Percentiles rank a stretch among this genome's conserved stretches.
Conservation (phyloP, 1,284 basidiomycete genomes). For the Heliocybe sulcata region DNA sequence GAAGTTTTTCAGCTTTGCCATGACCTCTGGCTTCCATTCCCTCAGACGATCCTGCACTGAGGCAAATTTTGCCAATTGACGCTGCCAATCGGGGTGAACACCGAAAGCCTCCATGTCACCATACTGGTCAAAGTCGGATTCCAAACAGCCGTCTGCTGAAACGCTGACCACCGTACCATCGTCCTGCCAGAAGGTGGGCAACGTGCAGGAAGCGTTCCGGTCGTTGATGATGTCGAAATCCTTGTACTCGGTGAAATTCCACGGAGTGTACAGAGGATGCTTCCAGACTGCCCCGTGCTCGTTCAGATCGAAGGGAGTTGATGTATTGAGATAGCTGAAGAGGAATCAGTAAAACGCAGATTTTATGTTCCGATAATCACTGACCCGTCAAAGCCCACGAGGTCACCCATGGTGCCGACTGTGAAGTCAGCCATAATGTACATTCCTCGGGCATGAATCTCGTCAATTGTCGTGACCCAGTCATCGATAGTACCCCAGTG, state of each 20-base stretch:
- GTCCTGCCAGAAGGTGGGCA: conserved; percentile 77
- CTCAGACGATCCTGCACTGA: conserved; percentile 91
- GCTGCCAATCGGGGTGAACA: conserved; percentile 91
- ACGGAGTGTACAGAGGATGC: conserved; percentile 67
- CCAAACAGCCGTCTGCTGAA: conserved; percentile 60
- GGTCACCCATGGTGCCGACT: conserved; percentile 84
- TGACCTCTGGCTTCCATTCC: conserved; percentile 78
- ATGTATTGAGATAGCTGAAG: conserved; percentile 66
- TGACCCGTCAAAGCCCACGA: conserved; percentile 78
- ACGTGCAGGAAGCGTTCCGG: conserved; percentile 65
- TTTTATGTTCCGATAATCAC: conserved; percentile 12
- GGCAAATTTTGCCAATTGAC: conserved; percentile 89
- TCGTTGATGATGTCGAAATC: conserved; percentile 68
- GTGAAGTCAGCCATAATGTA: conserved; percentile 91
- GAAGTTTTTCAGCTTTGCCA: conserved; percentile 70
- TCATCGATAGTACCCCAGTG: conserved; percentile 82
- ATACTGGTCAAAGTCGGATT: conserved; percentile 87
- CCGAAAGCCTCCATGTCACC: conserved; percentile 95
- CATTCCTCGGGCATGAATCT: conserved; percentile 76
- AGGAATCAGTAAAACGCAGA: conserved; percentile 11
- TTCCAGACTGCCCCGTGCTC: conserved; percentile 80
- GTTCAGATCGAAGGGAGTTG: conserved; percentile 69
- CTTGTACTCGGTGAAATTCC: conserved; percentile 78
- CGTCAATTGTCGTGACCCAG: conserved; percentile 71
- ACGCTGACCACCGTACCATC: conserved; percentile 59